These are phyloP conservation scores for Trichoderma koningii DNA, from an alignment of 2,329 filamentous ascomycete species.

Conservation along the genomic window DNA sequence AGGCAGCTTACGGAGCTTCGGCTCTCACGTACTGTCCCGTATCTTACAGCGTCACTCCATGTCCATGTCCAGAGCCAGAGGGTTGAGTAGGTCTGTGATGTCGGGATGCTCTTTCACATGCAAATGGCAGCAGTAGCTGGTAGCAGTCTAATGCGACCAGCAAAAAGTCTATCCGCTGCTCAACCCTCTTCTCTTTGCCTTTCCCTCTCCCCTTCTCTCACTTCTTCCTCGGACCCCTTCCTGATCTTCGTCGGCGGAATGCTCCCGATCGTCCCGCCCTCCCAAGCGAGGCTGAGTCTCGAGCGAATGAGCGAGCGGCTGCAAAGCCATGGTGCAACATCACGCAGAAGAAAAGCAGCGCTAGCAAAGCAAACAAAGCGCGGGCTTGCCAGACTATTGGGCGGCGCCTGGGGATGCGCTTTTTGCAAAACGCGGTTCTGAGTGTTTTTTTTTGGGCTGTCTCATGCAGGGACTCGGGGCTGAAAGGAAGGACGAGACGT, in stretches of 20 bases:
- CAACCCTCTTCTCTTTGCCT: neutral
- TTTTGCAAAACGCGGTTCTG: neutral
- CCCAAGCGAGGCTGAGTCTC: constrained; percentile 16
- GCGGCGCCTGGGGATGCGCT: neutral
- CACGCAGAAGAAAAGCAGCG: constrained; percentile 11
- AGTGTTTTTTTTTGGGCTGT: neutral
- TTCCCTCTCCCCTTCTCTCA: neutral
- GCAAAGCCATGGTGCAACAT: constrained; percentile 6
- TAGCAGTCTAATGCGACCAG: too few relatives aligned
- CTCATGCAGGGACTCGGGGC: constrained; percentile 8
- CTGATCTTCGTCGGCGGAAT: constrained; percentile 15
- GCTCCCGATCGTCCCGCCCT: constrained; percentile 23
- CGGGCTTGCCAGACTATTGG: constrained; percentile 2
- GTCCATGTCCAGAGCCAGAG: too few relatives aligned
- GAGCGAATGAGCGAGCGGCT: constrained; percentile 16
- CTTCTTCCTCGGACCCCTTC: neutral
- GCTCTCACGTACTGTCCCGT: too few relatives aligned
- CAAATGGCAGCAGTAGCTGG: too few relatives aligned
- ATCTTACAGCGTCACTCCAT: too few relatives aligned
- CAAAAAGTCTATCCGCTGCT: neutral
- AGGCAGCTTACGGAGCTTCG: neutral
- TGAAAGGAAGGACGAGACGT: neutral
- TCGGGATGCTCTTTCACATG: too few relatives aligned
- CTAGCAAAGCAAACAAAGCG: constrained; percentile 20
- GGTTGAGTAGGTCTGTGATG: too few relatives aligned